Percentiles rank a stretch among this genome's conserved stretches.
Conservation (phyloP, 345 rosid species). For the Geranium brycei region DNA sequence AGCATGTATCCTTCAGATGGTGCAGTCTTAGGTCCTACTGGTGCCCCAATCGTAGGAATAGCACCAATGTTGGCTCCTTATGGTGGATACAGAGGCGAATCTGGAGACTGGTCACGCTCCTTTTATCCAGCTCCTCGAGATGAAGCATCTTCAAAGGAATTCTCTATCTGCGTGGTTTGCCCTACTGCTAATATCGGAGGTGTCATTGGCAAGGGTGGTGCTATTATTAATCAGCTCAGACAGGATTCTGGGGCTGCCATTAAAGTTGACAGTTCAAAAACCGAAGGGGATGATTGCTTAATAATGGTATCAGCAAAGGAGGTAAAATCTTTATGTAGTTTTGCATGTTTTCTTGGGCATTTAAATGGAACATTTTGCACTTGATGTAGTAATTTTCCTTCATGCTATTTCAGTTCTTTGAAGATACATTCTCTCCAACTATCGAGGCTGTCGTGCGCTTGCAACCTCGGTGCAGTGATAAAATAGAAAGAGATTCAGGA, state of each 20-base stretch:
- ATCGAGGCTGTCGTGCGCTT: conserved; percentile 81
- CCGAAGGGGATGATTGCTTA: conserved; percentile 86
- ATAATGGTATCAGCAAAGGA: conserved; percentile 76
- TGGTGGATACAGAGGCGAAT: conserved; percentile 70
- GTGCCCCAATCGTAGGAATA: conserved; percentile 62
- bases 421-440: conserved; percentile 72
- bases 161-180: conserved; percentile 67
- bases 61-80: conserved; percentile 63
- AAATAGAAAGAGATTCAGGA: conserved; percentile 90
- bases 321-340: conserved; percentile 31
- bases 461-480: conserved; percentile 91
- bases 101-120: conserved; percentile 76
- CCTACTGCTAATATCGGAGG: conserved; percentile 75
- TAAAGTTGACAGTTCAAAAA: conserved; percentile 76
- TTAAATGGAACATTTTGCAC: not conserved
- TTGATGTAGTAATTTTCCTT: conserved; percentile 5
- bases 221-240: conserved; percentile 78
- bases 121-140: conserved; percentile 72
- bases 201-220: conserved; percentile 92
- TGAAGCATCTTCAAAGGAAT: conserved; percentile 58
- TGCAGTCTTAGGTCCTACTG: conserved; percentile 50
- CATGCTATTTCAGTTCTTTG: conserved; percentile 39
- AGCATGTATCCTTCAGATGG: conserved; percentile 40
- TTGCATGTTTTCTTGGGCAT: not conserved
- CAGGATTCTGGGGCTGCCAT: conserved; percentile 77